These are phyloP conservation scores for Hippophae tibetana DNA, from an alignment of 306 rosid species.

Conservation along the genomic window DNA sequence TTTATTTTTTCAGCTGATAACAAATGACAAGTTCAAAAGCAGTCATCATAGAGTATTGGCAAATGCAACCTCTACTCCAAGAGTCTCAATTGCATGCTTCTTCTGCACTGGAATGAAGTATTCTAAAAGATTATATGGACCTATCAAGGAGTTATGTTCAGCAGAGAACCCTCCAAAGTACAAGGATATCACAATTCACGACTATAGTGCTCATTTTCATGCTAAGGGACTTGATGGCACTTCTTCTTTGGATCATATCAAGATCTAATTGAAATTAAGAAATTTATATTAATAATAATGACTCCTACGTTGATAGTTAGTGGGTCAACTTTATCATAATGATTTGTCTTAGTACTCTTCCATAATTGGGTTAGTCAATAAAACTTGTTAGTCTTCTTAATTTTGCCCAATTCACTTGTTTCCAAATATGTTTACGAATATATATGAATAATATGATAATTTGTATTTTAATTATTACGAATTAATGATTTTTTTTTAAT, in stretches of 20 bases:
- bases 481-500: no score
- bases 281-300: no score
- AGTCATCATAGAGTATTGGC: slow-evolving; percentile 26
- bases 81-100: background rate
- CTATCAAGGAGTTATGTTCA: background rate
- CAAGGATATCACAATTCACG: slow-evolving; percentile 13
- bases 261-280: no score
- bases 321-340: no score
- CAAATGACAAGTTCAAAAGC: slow-evolving; percentile 46
- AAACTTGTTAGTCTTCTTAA: no score
- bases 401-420: no score
- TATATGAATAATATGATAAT: no score
- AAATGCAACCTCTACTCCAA: background rate
- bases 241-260: background rate
- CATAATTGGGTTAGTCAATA: no score
- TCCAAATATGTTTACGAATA: no score
- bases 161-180: slow-evolving; percentile 9
- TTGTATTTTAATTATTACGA: no score
- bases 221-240: background rate
- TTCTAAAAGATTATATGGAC: background rate
- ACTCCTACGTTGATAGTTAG: no score
- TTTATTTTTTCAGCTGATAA: slow-evolving; percentile 18
- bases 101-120: background rate
- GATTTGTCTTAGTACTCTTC: no score
- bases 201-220: background rate